These are phyloP conservation scores for Tritrichomonas musculus DNA, from an alignment of 208 protist genomes.

Conservation along the genomic window DNA sequence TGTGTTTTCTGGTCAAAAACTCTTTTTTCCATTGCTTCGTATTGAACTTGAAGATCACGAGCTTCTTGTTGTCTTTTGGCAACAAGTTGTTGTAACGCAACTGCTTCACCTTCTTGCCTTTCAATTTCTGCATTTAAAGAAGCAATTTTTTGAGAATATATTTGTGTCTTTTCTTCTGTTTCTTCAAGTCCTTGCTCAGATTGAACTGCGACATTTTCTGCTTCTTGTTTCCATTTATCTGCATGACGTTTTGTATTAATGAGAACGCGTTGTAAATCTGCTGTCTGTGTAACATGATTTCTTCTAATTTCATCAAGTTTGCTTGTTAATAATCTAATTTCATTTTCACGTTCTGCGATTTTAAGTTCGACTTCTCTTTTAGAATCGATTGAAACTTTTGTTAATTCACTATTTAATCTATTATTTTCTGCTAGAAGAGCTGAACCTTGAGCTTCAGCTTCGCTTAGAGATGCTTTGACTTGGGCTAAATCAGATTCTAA, in stretches of 20 bases:
- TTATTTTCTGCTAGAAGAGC: slow-evolving; percentile 11
- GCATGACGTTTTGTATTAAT: background rate
- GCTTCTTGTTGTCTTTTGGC: background rate
- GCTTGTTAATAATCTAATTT: background rate
- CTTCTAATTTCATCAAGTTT: slow-evolving; percentile 25
- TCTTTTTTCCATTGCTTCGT: background rate
- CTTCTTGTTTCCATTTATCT: background rate
- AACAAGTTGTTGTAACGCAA: background rate
- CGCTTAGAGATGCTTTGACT: background rate
- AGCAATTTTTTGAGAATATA: background rate
- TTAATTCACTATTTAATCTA: background rate
- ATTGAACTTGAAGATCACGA: background rate
- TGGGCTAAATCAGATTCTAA: slow-evolving; percentile 6
- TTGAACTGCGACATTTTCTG: background rate
- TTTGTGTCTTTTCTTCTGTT: background rate
- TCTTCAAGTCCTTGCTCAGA: background rate
- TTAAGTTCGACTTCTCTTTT: background rate
- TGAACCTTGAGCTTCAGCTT: background rate
- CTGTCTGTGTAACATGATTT: background rate
- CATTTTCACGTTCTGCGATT: background rate
- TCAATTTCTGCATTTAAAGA: background rate
- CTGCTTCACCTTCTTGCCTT: background rate
- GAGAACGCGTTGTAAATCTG: background rate
- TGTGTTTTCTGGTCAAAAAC: background rate
- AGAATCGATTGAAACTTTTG: background rate